Base-by-base conservation (phyloP, 2,329 filamentous ascomycete species). In the Phaeophleospora eucalypticola region DNA sequence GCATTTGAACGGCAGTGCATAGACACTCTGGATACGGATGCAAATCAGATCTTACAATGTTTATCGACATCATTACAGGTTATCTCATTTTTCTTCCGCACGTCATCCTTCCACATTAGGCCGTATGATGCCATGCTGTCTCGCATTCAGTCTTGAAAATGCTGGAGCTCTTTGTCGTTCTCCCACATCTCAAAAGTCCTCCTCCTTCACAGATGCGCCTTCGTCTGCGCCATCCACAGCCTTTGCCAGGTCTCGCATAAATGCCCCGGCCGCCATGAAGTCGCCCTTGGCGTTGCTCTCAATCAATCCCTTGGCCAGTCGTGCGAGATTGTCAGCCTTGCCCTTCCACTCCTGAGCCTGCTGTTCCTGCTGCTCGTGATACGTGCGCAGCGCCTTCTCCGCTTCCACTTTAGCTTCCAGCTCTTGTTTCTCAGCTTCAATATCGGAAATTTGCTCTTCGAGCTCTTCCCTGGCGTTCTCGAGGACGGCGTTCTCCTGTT, bases 11-110 rank as follows among this genome's bases (percentile, higher is more conserved):
- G 24, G 37, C 41, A 36, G 37, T 49, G 19, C 14, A 40, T 41
- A 49, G 46, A 49, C 46, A 42, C 37, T 45, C 36, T 36, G 37
- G 42, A 49, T 41, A 42, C 6, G 24, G 24, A 29, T 29, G 24
- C 12, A 29, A 29, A 29, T 29, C 24, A 29, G 24, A 29, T 7
- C 12, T 12, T 29, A 29, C 24, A 29, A 29, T 12, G 24, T 29
- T 29, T 29, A 12, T 29, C 24, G 24, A 29, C 7, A 29, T 12
- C 12, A 7, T 12, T 29, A 6, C 12, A 7, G 6, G 24, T 29
- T 29, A 29, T 29, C 12, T 6, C 24, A 29, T 29, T 29, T 12
- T 6, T 29, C 12, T 6, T 29, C 24, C 6, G 12, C 24, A 12
- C 24, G 7, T 29, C 24, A 29, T 29, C 24, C 7, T 12, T n/a